Evolutionary conservation across 306 rosid species (phyloP).

Genomic region (Leucaena leucocephala): DNA sequence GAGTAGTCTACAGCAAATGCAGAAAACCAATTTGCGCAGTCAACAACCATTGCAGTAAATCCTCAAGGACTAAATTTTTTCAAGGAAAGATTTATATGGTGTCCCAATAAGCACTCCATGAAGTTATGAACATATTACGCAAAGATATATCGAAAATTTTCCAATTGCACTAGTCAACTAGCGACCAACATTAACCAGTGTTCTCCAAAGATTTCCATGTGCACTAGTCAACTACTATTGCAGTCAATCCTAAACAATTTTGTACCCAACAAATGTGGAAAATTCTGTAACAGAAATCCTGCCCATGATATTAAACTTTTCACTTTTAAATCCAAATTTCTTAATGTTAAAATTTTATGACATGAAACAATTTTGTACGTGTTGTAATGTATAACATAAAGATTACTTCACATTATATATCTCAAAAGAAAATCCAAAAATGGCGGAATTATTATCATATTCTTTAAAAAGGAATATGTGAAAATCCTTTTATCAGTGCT

Average conservation of each 20-base stretch:
- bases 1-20: not conserved
- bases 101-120: constrained; percentile 21
- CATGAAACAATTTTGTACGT: constrained; percentile 18
- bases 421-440: constrained; percentile 3
- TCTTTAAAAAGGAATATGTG: not conserved
- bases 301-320: not conserved
- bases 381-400: constrained; percentile 12
- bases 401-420: not conserved
- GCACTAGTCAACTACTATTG: no score
- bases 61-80: constrained; percentile 6
- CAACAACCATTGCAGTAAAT: constrained; percentile 17
- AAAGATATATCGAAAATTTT: not conserved
- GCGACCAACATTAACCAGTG: constrained; percentile 13
- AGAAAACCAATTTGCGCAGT: constrained; percentile 16
- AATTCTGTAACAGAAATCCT: no score
- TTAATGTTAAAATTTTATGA: constrained; percentile 6
- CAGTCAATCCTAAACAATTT: no score
- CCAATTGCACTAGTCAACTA: not conserved
- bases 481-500: constrained; percentile 5
- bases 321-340: constrained; percentile 9
- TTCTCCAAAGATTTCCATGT: not conserved
- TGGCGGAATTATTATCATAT: not conserved
- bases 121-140: not conserved
- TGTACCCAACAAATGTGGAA: no score
- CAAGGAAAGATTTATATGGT: constrained; percentile 12